Evolutionary conservation across 192 early-diverging fungal species (phyloP), one percentile per base, ranked within the genome.

Genomic region (Coemansia sp.): DNA sequence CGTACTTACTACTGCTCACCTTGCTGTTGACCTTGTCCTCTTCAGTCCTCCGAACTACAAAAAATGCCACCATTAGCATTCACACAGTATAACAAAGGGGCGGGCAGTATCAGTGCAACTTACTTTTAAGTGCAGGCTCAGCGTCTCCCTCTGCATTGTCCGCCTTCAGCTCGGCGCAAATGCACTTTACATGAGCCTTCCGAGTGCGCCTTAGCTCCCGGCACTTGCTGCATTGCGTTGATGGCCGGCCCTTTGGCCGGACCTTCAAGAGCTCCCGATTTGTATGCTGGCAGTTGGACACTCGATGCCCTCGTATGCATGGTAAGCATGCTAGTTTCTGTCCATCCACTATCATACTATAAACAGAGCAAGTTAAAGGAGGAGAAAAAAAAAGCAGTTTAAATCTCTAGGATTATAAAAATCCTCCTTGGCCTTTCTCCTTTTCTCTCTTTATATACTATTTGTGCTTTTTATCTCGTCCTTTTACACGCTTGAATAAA

Each of bases 211-310:
- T 82, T 46, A 84, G 69, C 57, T 85, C 81, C 16, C 86, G 85
- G 60, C 88, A 90, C 68, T 83, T 84, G 36, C 59, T 51, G 62
- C 88, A 90, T 60, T 90, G 88, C 28, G 81, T 84, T 23, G 85
- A 71, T 7, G 87, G 87, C 18, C 88, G 81, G 21, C 88, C 88
- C 65, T 87, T 87, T 60, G 81, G 82, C 48, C 81, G 60, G 36
- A 90, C 79, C 39, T 74, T 70, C 34, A 80, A 74, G 37, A 90
- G 71, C 45, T 71, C 61, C n/a, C 88, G 81, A 47, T 84, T 76
- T 6, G 32, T 40, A 56, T 80, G 79, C 23, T 44, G 51, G 53
- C 79, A 80, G 9, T 53, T 58, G 15, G 79, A 76, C 18, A 73
- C 71, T 17, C 79, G 61, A 51, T 80, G 79, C 23, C 79, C 79